phyloP scores from a whole-genome alignment of 768 basidiomycete genomes.

The Leccinellum luteum region DNA sequence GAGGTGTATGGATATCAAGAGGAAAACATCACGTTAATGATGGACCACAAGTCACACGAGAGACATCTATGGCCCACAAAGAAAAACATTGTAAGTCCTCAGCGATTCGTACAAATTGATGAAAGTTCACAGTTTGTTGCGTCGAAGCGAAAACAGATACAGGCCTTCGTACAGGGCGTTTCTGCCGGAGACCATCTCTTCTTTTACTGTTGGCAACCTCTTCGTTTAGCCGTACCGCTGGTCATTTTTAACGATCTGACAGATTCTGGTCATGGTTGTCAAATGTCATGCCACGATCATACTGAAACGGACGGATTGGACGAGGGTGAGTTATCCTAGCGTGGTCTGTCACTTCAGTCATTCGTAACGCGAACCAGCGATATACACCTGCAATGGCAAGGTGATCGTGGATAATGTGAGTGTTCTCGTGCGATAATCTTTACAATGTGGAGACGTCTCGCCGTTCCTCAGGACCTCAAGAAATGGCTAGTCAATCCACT shows the following conservation, averaged over 20 bases:
- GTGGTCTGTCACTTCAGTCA: neutral
- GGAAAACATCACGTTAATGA: conserved; percentile 42
- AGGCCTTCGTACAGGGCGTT: conserved; percentile 42
- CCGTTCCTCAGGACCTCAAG: conserved; percentile 18
- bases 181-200: conserved; percentile 50
- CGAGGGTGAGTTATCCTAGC: conserved; percentile 38
- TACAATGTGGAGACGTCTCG: conserved; percentile 33
- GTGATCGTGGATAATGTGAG: conserved; percentile 25
- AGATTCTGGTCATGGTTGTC: conserved; percentile 53
- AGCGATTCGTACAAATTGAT: neutral
- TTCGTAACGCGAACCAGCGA: conserved; percentile 6
- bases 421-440: conserved; percentile 25
- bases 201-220: conserved; percentile 48
- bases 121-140: neutral
- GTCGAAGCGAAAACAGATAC: conserved; percentile 41
- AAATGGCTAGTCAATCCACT: conserved; percentile 24
- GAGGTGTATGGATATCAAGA: conserved; percentile 39
- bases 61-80: conserved; percentile 38
- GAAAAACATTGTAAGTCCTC: conserved; percentile 41
- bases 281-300: conserved; percentile 40
- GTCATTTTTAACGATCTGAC: neutral
- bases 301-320: conserved; percentile 52
- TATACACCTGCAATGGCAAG: conserved; percentile 9
- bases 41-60: conserved; percentile 33
- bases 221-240: too few relatives aligned